phyloP scores from a whole-genome alignment of 2,329 filamentous ascomycete species.

The Dothideomycetes sp. region DNA sequence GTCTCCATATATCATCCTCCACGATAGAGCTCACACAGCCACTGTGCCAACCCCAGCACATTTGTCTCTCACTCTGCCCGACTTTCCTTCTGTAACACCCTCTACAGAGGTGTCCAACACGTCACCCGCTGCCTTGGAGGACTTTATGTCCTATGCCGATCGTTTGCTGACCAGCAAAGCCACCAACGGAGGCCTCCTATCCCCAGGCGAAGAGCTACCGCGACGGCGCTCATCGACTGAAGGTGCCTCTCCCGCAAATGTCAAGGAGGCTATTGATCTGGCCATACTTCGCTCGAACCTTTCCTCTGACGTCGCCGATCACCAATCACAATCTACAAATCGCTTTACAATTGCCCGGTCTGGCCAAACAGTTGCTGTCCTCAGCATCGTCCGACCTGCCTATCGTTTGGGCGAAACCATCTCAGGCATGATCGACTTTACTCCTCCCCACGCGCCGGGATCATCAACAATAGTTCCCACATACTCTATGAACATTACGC shows the following conservation, averaged over 20 bases:
- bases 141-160: constrained; percentile 69
- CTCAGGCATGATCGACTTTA: constrained; percentile 73
- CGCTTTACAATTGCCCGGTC: constrained; percentile 91
- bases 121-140: constrained; percentile 37
- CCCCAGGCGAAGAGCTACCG: constrained; percentile 46
- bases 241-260: constrained; percentile 33
- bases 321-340: constrained; percentile 58
- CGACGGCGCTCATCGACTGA: constrained; percentile 38
- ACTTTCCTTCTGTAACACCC: constrained; percentile 11
- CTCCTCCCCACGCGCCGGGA: constrained; percentile 1
- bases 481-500: constrained; percentile 71
- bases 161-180: constrained; percentile 54
- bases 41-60: constrained; percentile 22
- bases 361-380: constrained; percentile 79
- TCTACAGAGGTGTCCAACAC: constrained; percentile 22
- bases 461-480: constrained; percentile 48
- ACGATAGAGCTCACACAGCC: constrained; percentile 58
- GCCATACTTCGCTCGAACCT: constrained; percentile 74
- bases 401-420: constrained; percentile 85
- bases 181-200: constrained; percentile 53
- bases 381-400: constrained; percentile 78
- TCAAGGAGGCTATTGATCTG: constrained; percentile 80
- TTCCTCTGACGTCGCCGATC: constrained; percentile 18
- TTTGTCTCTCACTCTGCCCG: constrained; percentile 7
- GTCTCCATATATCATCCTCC: constrained; percentile 81